These are phyloP conservation scores for Fraxinus albicans DNA, from an alignment of 305 asterid genomes.

Conservation along the genomic window DNA sequence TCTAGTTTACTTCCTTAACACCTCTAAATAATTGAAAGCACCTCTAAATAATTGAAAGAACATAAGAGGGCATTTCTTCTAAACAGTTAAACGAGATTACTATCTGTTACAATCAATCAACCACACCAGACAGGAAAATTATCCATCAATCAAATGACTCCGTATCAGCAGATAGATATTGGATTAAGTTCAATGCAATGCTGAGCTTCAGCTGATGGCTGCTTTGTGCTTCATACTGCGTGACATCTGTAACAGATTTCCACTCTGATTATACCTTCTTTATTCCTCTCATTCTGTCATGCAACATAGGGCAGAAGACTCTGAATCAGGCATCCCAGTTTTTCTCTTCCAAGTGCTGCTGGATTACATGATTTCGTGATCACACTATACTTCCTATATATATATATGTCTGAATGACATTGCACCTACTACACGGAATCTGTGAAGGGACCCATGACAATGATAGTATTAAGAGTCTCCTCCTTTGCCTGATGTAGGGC, in stretches of 20 bases:
- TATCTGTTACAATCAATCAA: not conserved
- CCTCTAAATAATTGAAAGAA: no score
- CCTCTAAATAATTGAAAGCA: no score
- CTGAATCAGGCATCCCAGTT: not conserved
- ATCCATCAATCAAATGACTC: not conserved
- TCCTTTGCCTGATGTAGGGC: not conserved
- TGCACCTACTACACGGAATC: not conserved
- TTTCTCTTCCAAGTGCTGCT: not conserved
- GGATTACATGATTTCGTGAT: not conserved
- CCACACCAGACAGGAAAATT: not conserved
- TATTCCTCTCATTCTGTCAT: not conserved
- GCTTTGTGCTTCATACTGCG: conserved; percentile 4
- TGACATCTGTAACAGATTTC: not conserved
- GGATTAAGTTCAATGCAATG: not conserved
- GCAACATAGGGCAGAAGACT: not conserved
- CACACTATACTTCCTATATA: not conserved
- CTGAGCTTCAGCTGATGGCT: not conserved
- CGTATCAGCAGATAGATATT: not conserved
- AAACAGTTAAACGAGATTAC: not conserved
- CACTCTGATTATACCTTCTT: not conserved
- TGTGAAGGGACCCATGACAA: not conserved
- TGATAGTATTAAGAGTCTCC: not conserved
- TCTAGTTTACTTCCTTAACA: no score
- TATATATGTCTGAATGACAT: not conserved
- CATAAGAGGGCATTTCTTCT: not conserved